Percentiles rank a stretch among this genome's conserved stretches.
These are phyloP conservation scores for Botryotinia narcissicola DNA, from an alignment of 2,329 filamentous ascomycete genomes.

Conservation along the genomic window DNA sequence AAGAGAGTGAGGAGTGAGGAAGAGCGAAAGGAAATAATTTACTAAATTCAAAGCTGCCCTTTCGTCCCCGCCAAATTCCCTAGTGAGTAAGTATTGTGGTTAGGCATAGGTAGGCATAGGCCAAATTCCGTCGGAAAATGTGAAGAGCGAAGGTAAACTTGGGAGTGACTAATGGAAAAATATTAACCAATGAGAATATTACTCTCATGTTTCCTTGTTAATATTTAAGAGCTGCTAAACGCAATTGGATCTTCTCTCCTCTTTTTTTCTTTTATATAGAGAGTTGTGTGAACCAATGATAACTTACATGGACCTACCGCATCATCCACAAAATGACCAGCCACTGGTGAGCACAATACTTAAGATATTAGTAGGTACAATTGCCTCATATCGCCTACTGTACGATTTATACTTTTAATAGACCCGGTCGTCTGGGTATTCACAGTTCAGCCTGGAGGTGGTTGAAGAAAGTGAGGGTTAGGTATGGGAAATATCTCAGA, in stretches of 20 bases:
- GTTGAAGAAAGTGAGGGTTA: neutral
- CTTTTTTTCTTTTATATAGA: constrained; percentile 1
- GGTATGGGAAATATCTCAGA: neutral
- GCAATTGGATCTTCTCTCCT: neutral
- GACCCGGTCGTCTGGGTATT: neutral
- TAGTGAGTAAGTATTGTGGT: neutral
- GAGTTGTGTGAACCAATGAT: neutral
- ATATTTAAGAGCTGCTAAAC: neutral
- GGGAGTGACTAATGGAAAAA: neutral
- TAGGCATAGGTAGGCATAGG: constrained; percentile 12
- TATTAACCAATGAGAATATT: neutral
- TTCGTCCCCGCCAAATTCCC: constrained; percentile 18
- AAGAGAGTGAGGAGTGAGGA: constrained; percentile 6
- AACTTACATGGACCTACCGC: neutral
- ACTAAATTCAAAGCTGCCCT: constrained; percentile 8
- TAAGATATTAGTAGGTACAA: too few relatives aligned
- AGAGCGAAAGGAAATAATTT: constrained; percentile 13
- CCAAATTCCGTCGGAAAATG: constrained; percentile 14
- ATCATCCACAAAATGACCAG: neutral
- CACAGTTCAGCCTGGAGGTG: neutral
- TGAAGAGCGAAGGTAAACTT: neutral
- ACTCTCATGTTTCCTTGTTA: neutral
- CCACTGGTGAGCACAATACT: neutral
- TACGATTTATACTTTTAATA: neutral
- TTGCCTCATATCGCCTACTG: neutral